Evolutionary conservation across 768 basidiomycete genomes (phyloP).

Genomic region (Mycena pura): DNA sequence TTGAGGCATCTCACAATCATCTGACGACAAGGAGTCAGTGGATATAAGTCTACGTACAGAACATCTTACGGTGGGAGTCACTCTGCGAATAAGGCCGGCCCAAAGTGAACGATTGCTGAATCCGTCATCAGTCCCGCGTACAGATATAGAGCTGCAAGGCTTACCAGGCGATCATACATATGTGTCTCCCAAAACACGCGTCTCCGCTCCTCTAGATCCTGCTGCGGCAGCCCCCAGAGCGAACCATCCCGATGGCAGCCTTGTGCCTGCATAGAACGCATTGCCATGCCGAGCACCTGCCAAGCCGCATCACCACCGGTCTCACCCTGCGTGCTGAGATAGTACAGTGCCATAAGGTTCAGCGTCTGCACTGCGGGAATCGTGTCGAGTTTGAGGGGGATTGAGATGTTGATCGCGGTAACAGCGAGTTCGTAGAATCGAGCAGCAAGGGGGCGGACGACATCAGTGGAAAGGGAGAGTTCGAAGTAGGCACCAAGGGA

Average conservation of each 20-base stretch:
- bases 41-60: not conserved
- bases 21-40: not conserved
- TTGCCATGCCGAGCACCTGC: constrained; percentile 32
- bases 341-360: constrained; percentile 30
- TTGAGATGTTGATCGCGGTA: constrained; percentile 24
- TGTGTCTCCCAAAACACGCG: constrained; percentile 33
- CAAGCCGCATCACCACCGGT: constrained; percentile 30
- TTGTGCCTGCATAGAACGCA: constrained; percentile 32
- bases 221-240: constrained; percentile 25
- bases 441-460: constrained; percentile 14
- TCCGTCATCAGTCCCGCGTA: not conserved
- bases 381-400: constrained; percentile 27
- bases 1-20: constrained; percentile 34
- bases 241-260: constrained; percentile 35
- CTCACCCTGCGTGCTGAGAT: constrained; percentile 27
- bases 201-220: constrained; percentile 30
- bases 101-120: constrained; percentile 32
- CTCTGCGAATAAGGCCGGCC: constrained; percentile 30
- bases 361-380: constrained; percentile 31
- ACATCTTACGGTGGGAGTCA: constrained; percentile 26
- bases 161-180: constrained; percentile 30
- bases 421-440: constrained; percentile 28
- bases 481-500: constrained; percentile 31
- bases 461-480: constrained; percentile 15
- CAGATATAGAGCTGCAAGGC: not conserved